phyloP scores from a whole-genome alignment of 805 yeast genomes.

The Sugiyamaella valdiviana region DNA sequence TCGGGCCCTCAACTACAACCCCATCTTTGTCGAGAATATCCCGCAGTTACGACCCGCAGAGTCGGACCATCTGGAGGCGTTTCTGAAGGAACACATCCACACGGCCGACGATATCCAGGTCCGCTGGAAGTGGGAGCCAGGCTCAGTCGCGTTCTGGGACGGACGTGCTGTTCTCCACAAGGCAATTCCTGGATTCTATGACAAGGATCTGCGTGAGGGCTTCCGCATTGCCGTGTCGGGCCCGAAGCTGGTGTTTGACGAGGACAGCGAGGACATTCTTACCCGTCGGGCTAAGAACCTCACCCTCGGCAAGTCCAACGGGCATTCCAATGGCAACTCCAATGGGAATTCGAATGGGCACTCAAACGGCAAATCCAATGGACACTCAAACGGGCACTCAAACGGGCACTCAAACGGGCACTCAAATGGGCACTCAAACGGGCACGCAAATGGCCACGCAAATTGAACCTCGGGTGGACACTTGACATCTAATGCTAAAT shows the following conservation, averaged over 20 bases:
- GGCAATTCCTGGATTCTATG: conserved; percentile 42
- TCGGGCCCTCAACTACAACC: conserved; percentile 50
- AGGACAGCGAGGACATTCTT: conserved; percentile 11
- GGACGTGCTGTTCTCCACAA: conserved; percentile 50
- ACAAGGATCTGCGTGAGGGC: conserved; percentile 5
- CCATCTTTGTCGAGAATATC: conserved; percentile 53
- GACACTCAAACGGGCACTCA: not conserved
- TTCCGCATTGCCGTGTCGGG: conserved; percentile 7
- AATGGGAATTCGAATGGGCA: not conserved
- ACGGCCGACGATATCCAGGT: conserved; percentile 39
- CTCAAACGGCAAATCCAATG: not conserved
- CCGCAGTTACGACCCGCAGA: conserved; percentile 69
- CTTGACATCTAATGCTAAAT: too few species aligned
- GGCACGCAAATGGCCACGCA: too few species aligned
- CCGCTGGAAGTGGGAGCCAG: conserved; percentile 45
- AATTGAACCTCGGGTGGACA: too few species aligned
- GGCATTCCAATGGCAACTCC: not conserved
- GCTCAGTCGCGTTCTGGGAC: conserved; percentile 55
- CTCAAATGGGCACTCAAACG: too few species aligned
- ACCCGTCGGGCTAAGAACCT: not conserved
- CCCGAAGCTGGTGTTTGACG: conserved; percentile 5
- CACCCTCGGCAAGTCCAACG: not conserved
- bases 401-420: not conserved
- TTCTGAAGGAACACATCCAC: conserved; percentile 39
- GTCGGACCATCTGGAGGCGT: conserved; percentile 52